Evolutionary conservation across 352 stramenopile genomes (phyloP).

Genomic region (Phytophthora pseudosyringae): DNA sequence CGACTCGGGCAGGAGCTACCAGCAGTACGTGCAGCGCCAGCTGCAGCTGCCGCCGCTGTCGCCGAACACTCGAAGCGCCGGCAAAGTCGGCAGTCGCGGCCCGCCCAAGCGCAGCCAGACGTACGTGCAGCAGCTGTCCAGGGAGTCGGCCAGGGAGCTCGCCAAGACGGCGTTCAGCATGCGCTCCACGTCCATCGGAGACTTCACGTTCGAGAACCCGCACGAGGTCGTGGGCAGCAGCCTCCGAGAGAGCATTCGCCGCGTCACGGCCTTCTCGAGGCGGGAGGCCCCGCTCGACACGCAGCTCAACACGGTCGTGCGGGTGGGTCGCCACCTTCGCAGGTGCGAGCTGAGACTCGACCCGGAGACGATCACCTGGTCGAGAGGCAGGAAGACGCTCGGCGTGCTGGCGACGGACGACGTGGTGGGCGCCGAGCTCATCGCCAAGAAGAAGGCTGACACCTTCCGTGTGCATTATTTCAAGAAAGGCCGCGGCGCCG

Average conservation of each 20-base stretch:
- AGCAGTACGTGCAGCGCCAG: constrained; percentile 76
- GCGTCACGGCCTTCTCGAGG: constrained; percentile 82
- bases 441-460: constrained; percentile 41
- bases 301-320: constrained; percentile 54
- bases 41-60: constrained; percentile 65
- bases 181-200: constrained; percentile 75
- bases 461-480: constrained; percentile 83
- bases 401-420: constrained; percentile 74
- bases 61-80: constrained; percentile 36
- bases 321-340: constrained; percentile 45
- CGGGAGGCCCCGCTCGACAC: constrained; percentile 74
- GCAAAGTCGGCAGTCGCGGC: constrained; percentile 24
- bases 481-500: constrained; percentile 60
- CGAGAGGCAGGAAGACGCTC: constrained; percentile 49
- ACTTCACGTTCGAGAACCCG: constrained; percentile 78
- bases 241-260: constrained; percentile 81
- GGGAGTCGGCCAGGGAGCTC: constrained; percentile 66
- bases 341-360: constrained; percentile 69
- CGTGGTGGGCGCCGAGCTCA: constrained; percentile 66
- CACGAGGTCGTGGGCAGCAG: constrained; percentile 52
- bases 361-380: constrained; percentile 69
- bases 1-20: constrained; percentile 34
- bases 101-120: constrained; percentile 38
- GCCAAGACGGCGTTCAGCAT: constrained; percentile 73
- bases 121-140: constrained; percentile 48